Conservation (phyloP, 139 green algal genomes). For the Limnomonas spitsbergensis region DNA sequence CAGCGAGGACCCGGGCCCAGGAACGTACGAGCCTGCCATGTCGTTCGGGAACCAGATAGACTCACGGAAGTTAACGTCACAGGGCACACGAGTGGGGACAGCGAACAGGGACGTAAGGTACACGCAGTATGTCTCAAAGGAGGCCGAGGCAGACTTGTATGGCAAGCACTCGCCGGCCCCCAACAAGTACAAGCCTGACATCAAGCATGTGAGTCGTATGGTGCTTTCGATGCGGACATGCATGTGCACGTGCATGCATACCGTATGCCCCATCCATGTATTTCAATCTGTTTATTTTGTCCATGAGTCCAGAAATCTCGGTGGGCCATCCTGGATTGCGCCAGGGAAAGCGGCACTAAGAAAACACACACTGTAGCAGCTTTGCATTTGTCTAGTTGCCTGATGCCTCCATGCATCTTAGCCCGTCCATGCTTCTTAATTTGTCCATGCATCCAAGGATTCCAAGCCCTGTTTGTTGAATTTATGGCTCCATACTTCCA, state of each 20-base stretch:
- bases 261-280: too few relatives aligned
- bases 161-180: constrained; percentile 43
- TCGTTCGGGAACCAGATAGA: constrained; percentile 18
- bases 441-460: neutral
- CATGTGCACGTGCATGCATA: too few relatives aligned
- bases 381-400: neutral
- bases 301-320: too few relatives aligned
- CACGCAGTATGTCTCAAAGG: constrained; percentile 25
- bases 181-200: constrained; percentile 29
- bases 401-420: too few relatives aligned
- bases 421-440: neutral
- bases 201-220: neutral
- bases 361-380: neutral
- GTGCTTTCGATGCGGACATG: neutral
- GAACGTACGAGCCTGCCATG: constrained; percentile 33
- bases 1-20: constrained; percentile 40
- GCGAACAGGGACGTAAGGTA: constrained; percentile 13
- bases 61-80: constrained; percentile 29
- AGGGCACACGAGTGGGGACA: constrained; percentile 29
- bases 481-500: too few relatives aligned
- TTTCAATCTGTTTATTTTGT: too few relatives aligned
- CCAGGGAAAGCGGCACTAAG: too few relatives aligned
- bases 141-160: constrained; percentile 31
- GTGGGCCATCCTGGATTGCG: too few relatives aligned
- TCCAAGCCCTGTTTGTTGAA: too few relatives aligned